These are phyloP conservation scores for Cryptococcus sp. DNA, from an alignment of 1,284 basidiomycete species.

Conservation along the genomic window DNA sequence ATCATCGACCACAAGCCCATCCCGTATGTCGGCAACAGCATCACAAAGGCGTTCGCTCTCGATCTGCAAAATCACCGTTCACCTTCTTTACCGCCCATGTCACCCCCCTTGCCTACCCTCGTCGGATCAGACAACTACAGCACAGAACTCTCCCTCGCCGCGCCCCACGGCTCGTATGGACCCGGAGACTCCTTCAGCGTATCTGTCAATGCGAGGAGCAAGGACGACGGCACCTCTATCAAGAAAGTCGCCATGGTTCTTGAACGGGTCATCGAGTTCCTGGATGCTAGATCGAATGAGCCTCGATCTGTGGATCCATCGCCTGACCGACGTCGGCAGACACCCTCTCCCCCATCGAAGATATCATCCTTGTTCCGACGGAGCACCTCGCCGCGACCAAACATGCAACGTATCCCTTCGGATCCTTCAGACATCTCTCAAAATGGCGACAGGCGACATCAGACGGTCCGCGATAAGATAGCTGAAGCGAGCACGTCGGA, in stretches of 20 bases:
- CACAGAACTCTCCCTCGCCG: conserved; percentile 26
- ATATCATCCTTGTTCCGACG: conserved; percentile 25
- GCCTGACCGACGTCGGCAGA: conserved; percentile 2
- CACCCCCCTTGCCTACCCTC: conserved; percentile 27
- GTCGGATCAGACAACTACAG: conserved; percentile 25
- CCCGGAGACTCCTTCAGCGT: conserved; percentile 36
- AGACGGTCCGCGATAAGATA: conserved; percentile 19
- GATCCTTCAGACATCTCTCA: background rate
- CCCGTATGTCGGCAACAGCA: conserved; percentile 35
- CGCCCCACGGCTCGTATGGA: conserved; percentile 36
- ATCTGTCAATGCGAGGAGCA: conserved; percentile 29
- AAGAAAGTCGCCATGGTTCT: conserved; percentile 35
- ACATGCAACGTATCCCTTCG: conserved; percentile 6
- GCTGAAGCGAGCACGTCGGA: conserved; percentile 25
- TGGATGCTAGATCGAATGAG: conserved; percentile 4
- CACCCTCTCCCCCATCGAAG: conserved; percentile 11
- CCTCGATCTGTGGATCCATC: background rate
- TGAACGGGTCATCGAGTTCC: conserved; percentile 32
- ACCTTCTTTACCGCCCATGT: conserved; percentile 27
- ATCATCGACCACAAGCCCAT: conserved; percentile 45
- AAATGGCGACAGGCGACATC: background rate
- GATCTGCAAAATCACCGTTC: conserved; percentile 33
- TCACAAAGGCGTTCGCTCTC: conserved; percentile 33
- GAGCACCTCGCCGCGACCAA: conserved; percentile 21
- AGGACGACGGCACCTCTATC: conserved; percentile 25